Evolutionary conservation across 192 early-diverging fungal species (phyloP).

Genomic region (Rhizophlyctis rosea): DNA sequence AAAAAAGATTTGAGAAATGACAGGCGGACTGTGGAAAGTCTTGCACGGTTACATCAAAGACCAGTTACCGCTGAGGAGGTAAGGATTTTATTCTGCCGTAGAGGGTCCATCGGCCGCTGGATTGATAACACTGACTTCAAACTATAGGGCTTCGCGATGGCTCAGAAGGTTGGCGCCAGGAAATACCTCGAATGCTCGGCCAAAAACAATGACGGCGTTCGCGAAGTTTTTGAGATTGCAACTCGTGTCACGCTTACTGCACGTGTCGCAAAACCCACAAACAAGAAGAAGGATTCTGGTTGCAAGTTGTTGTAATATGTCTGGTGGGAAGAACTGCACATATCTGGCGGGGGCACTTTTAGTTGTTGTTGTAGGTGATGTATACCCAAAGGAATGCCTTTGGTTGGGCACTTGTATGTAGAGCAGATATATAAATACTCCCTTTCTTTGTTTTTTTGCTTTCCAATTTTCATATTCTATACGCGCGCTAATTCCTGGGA

Average conservation of each 20-base stretch:
- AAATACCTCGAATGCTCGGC: slow-evolving; percentile 94
- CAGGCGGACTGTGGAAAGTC: slow-evolving; percentile 32
- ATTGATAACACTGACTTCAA: not conserved
- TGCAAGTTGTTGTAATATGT: slow-evolving; percentile 10
- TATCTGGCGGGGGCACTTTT: too few relatives aligned
- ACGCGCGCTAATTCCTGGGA: too few relatives aligned
- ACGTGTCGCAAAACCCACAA: not conserved
- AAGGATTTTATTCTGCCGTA: too few relatives aligned
- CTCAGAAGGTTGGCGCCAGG: slow-evolving; percentile 80
- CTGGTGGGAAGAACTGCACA: too few relatives aligned
- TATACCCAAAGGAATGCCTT: too few relatives aligned
- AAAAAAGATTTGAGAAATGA: slow-evolving; percentile 80
- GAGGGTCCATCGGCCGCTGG: not conserved
- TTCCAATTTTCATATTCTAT: too few relatives aligned
- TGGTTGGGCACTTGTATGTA: too few relatives aligned
- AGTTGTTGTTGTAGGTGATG: too few relatives aligned
- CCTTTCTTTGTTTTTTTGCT: too few relatives aligned
- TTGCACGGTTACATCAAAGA: slow-evolving; percentile 11
- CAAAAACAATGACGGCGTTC: slow-evolving; percentile 78
- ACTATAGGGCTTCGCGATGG: slow-evolving; percentile 71
- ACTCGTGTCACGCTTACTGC: slow-evolving; percentile 73
- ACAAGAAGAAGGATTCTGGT: slow-evolving; percentile 14
- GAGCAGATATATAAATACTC: too few relatives aligned
- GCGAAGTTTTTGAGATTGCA: slow-evolving; percentile 82
- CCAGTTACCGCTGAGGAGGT: slow-evolving; percentile 32